Evolutionary conservation across 371 early-diverging fungal genomes (phyloP), one percentile per base, ranked within the genome.

Genomic region (Syncephalastrum racemosum): DNA sequence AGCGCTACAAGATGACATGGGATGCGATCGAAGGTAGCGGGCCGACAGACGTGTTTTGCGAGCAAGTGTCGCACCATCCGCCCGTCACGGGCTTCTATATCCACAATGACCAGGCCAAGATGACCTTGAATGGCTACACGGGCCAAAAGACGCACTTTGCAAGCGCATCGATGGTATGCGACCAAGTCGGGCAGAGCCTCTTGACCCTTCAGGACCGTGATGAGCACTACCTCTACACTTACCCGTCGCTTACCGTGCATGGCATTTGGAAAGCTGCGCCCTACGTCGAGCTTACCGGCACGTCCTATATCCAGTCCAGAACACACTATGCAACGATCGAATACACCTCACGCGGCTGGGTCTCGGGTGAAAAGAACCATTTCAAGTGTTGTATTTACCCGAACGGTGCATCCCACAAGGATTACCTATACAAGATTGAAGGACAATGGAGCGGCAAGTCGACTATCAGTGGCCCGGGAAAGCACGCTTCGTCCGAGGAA

Each of bases 51-150:
- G 77, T 89, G 31, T 51, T 79, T 5, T 81, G 82, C 31, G 90
- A 89, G 62, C 90, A 89, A 65, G 87, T 82, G 27, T 82, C 81
- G 54, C 90, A 90, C 59, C 90, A 90, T 53, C 90, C 90, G 50
- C 90, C 90, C 14, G 58, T 83, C 49, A 79, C 82, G 47, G 82
- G 77, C 1, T 79, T 88, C 59, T 79, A 77, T 50, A 72, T 89
- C 55, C 83, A 81, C 54, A 86, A 87, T 55, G 73, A 81, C 25
- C 73, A 82, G 42, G 76, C 79, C 4, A 86, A 86, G 3, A 68
- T 90, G 46, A 73, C 76, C 13, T 61, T 84, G 45, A 86, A 85
- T 59, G 90, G 89, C 25, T 88, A 90, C 53, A 84, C 87, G 6
- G 73, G 73, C 10, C 73, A 73, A 54, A 73, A 73, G 43, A 73